Conservation (phyloP, 345 rosid species). For the Ailanthus altissimus region DNA sequence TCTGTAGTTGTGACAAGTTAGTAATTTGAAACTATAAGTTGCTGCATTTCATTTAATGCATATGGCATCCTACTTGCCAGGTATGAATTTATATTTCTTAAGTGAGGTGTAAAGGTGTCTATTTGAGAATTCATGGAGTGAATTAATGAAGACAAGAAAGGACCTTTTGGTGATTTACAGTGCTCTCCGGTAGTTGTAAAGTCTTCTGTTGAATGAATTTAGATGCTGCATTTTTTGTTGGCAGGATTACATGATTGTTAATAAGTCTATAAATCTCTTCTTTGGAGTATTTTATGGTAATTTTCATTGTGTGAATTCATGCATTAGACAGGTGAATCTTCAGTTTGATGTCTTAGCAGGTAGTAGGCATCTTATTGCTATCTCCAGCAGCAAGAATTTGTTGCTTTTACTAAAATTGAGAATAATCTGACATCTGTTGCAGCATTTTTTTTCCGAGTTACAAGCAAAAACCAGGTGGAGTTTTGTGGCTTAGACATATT, state of each 20-base stretch:
- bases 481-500: neutral
- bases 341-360: neutral
- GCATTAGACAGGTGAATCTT: neutral
- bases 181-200: neutral
- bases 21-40: neutral
- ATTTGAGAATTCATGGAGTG: slow-evolving; percentile 12
- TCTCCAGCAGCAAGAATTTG: neutral
- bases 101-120: slow-evolving; percentile 6
- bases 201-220: neutral
- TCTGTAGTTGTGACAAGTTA: neutral
- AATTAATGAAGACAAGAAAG: slow-evolving; percentile 7
- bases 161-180: neutral
- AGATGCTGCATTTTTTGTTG: slow-evolving; percentile 4
- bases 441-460: neutral
- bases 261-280: neutral
- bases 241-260: slow-evolving; percentile 10
- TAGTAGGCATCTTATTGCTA: slow-evolving; percentile 9
- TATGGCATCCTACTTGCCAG: neutral
- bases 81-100: slow-evolving; percentile 4
- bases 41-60: slow-evolving; percentile 5
- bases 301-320: slow-evolving; percentile 1
- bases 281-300: slow-evolving; percentile 4
- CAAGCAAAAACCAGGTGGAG: neutral
- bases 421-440: neutral
- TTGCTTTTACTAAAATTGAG: neutral